These are phyloP conservation scores for Auricularia heimuer DNA, from an alignment of 768 basidiomycete species.

Conservation along the genomic window DNA sequence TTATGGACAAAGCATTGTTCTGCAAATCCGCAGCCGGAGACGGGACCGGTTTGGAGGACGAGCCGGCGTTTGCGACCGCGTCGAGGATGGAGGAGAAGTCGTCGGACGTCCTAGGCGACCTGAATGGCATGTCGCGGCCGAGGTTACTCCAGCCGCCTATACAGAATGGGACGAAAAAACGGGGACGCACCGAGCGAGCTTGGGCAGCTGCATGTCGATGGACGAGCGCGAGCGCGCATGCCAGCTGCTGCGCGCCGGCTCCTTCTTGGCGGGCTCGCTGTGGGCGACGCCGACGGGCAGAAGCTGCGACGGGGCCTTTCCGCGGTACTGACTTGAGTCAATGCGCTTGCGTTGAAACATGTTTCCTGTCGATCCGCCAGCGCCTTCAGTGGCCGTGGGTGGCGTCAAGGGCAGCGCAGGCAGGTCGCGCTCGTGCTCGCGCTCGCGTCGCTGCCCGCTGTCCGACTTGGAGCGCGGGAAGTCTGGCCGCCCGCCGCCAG, in stretches of 20 bases:
- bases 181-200: neutral
- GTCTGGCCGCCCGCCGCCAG: neutral
- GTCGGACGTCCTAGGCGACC: neutral
- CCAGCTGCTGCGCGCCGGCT: neutral
- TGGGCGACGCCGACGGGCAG: neutral
- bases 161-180: neutral
- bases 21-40: neutral
- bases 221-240: neutral
- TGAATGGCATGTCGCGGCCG: neutral
- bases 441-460: neutral
- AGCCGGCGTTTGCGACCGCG: neutral
- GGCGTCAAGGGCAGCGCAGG: neutral
- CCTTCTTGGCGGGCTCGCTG: neutral
- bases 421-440: neutral
- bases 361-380: neutral
- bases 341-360: neutral
- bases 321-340: neutral
- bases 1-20: neutral
- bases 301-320: neutral
- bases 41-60: neutral
- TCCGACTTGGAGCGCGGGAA: neutral
- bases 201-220: conserved; percentile 1
- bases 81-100: conserved; percentile 2
- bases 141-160: neutral
- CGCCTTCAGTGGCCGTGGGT: neutral